A percentile compares a stretch with the other conserved stretches of the same genome.
phyloP scores from a whole-genome alignment of 2,329 filamentous ascomycete genomes.

The Dothistroma septosporum region DNA sequence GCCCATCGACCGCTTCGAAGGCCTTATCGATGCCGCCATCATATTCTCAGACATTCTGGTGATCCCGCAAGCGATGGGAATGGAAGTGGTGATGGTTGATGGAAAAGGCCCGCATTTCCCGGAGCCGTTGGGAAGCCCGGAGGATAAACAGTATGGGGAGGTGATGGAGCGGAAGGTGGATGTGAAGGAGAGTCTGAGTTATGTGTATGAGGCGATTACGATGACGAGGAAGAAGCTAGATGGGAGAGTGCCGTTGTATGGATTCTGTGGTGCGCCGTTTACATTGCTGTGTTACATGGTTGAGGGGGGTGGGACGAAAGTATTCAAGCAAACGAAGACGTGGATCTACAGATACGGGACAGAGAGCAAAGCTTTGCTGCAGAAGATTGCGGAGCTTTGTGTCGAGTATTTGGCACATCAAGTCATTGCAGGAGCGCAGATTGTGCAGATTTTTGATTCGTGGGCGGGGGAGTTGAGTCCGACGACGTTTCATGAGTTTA shows the following conservation, averaged over 20 bases:
- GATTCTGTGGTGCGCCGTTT: conserved; percentile 96
- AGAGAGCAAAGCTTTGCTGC: conserved; percentile 73
- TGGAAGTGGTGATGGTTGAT: conserved; percentile 98
- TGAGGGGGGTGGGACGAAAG: conserved; percentile 90
- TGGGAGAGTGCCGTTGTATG: conserved; percentile 86
- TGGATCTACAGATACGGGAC: conserved; percentile 90
- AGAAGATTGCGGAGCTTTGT: conserved; percentile 90
- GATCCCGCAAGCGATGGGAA: conserved; percentile 95
- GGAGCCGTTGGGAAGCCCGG: conserved; percentile 70
- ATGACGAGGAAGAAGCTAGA: conserved; percentile 82
- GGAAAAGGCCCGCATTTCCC: conserved; percentile 97
- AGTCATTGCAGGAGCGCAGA: conserved; percentile 87
- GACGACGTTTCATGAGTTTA: conserved; percentile 74
- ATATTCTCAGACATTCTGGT: conserved; percentile 99
- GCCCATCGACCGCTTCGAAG: conserved; percentile 84
- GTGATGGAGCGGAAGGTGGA: conserved; percentile 76
- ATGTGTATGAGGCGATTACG: conserved; percentile 94
- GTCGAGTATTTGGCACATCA: conserved; percentile 92
- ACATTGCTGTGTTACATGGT: conserved; percentile 99
- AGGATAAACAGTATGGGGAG: conserved; percentile 76
- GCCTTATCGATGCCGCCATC: conserved; percentile 91
- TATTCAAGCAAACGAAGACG: conserved; percentile 90
- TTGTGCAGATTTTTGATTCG: conserved; percentile 95
- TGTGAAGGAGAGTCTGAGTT: conserved; percentile 77
- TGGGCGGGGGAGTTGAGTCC: conserved; percentile 95